Evolutionary conservation across 805 yeast genomes (phyloP), one percentile per base, ranked within the genome.

Genomic region (Sugiyamaella mastotermitis): DNA sequence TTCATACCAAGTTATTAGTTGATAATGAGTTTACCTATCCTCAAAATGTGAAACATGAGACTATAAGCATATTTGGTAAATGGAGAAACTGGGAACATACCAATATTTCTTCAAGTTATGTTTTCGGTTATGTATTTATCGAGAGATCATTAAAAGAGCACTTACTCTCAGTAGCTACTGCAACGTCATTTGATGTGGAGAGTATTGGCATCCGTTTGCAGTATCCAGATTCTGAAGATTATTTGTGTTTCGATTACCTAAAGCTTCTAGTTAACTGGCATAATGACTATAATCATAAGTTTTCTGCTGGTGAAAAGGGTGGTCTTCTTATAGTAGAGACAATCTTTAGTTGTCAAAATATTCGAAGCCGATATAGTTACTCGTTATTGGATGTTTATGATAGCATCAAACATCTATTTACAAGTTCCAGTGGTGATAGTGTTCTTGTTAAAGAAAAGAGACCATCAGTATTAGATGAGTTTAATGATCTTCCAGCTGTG

Each of bases 1-100:
- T 55, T 1, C 57, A 62, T 4, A 64, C 68, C 27, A 33, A 50
- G 1, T 38, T 48, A 16, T 56, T 73, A 33, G 51, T 55, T 1
- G 41, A 49, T 1, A 46, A 56, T 1, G 43, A 58, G 0, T 69
- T 76, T 65, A 56, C 57, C 13, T 66, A 74, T 0, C 80, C 85
- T 0, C 46, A 43, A 0, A 62, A 68, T 43, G 87, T 87, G 0
- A 65, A 68, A 42, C 62, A 65, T 6, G 69, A 69, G 11, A 83
- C 84, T 2, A 57, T 76, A 17, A 61, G 68, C 3, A 67, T 78
- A 1, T 86, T 87, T 50, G 66, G 78, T 0, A 65, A 70, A 10
- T 92, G 97, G 97, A 74, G 97, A 65, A 76, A 78, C 42, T 88
- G 97, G 97, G 98, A 90, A 50, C 80, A 83, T 31, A 68, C 77